Conservation (phyloP, 257 asterid species). For the Euphrasia confusa region DNA sequence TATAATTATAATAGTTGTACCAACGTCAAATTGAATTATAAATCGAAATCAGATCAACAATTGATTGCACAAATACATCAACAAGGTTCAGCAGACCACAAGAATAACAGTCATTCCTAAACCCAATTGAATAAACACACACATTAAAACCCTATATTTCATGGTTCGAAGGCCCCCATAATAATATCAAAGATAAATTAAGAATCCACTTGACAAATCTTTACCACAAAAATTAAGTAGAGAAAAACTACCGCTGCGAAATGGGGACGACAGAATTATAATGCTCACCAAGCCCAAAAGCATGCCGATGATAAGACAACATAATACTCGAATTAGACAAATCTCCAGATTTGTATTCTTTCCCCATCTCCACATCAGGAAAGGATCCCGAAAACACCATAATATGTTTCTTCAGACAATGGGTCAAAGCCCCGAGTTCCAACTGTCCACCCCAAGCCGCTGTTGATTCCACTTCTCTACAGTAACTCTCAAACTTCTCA, state of each 20-base stretch:
- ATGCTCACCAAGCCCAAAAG: slow-evolving; percentile 98
- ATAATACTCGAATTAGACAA: slow-evolving; percentile 42
- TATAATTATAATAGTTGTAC: too few species aligned
- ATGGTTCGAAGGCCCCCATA: neutral
- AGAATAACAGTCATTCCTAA: too few species aligned
- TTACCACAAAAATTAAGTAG: neutral
- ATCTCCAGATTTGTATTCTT: slow-evolving; percentile 62
- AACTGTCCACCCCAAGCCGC: slow-evolving; percentile 99
- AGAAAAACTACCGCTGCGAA: slow-evolving; percentile 24
- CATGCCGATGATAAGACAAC: slow-evolving; percentile 87
- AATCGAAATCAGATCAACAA: too few species aligned
- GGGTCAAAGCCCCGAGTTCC: slow-evolving; percentile 90
- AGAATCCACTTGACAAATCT: neutral
- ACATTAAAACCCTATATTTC: neutral
- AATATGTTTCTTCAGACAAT: slow-evolving; percentile 80
- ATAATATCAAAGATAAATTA: too few species aligned
- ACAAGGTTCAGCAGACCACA: too few species aligned
- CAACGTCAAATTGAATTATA: too few species aligned
- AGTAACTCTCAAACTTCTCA: slow-evolving; percentile 75
- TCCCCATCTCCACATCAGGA: slow-evolving; percentile 99
- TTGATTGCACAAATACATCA: too few species aligned
- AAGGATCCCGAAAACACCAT: slow-evolving; percentile 81
- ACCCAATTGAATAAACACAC: neutral
- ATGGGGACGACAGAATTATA: slow-evolving; percentile 76
- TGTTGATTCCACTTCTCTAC: slow-evolving; percentile 75